Evolutionary conservation across 148 eudicot genomes (phyloP), one percentile per base, ranked within the genome.

Genomic region (Nepenthes mirabilis): DNA sequence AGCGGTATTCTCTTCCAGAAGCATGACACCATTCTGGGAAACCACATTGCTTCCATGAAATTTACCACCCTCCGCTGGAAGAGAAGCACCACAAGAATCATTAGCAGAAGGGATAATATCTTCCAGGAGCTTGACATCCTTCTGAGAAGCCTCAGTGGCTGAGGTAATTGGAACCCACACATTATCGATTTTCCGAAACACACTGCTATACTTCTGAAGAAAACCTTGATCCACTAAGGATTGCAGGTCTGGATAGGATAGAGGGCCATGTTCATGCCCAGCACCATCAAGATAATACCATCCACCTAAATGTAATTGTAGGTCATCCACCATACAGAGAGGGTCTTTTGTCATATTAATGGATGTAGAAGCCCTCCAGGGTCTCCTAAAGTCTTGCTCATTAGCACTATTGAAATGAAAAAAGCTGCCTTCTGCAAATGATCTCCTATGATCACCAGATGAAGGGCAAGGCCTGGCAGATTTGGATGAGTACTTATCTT

Each of bases 211-310:
- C 62, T 79, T 82, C 75, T 74, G 81, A 55, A 91, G 66, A 49
- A 70, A 62, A 57, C 94, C 88, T 78, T 82, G 82, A 66, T 82
- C 83, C 54, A 80, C 91, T 76, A 83, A 54, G 33, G 64, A 56
- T 47, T 80, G 82, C 61, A 91, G 73, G 65, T 77, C 83, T 1
- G 79, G 72, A 70, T 74, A 80, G 40, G 81, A 75, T 58, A 74
- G 82, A 58, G 98, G 98, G 52, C 98, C 98, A 59, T 58, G 80
- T 72, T 86, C 98, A 83, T 79, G 94, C 61, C 98, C 98, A 68
- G 82, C 77, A 62, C 98, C 96, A 80, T 91, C 98, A 67, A 88
- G 88, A 64, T 76, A 91, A 71, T 69, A 88, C 98, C 98, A 91
- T 47, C 86, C 94, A 77, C 98, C 98, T 57, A 79, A 49, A 72